phyloP scores from a whole-genome alignment of 768 basidiomycete genomes.

The Kwoniella newhampshirensis region DNA sequence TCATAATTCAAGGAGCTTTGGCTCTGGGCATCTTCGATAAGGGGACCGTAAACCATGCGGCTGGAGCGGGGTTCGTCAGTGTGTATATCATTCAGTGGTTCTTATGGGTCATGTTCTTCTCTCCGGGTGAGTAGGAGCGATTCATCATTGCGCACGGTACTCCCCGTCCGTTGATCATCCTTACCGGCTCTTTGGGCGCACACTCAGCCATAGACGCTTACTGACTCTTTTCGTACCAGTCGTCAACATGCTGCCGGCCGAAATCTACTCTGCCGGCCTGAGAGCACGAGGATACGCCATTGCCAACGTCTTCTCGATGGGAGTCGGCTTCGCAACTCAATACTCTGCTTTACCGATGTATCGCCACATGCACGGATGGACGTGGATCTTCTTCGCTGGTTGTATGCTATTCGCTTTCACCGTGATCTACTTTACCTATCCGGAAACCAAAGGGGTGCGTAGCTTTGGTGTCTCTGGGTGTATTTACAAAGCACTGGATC shows the following conservation, averaged over 20 bases:
- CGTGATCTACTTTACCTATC: slow-evolving; percentile 37
- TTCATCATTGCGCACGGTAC: too few relatives aligned
- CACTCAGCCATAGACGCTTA: neutral
- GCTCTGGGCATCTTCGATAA: slow-evolving; percentile 36
- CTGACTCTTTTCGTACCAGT: slow-evolving; percentile 4
- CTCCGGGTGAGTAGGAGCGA: slow-evolving; percentile 29
- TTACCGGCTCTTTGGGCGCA: neutral
- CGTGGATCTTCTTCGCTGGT: slow-evolving; percentile 37
- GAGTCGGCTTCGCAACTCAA: slow-evolving; percentile 35
- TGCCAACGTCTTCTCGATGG: slow-evolving; percentile 39
- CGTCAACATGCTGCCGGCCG: slow-evolving; percentile 40
- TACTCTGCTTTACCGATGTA: slow-evolving; percentile 42
- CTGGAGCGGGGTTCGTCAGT: slow-evolving; percentile 34
- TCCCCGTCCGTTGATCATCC: neutral
- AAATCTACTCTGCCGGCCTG: slow-evolving; percentile 39
- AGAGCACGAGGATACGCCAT: slow-evolving; percentile 37
- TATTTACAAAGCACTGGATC: neutral
- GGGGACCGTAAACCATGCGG: slow-evolving; percentile 30
- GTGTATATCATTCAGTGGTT: slow-evolving; percentile 41
- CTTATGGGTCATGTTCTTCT: slow-evolving; percentile 38
- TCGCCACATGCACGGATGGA: slow-evolving; percentile 36
- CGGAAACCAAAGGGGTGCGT: slow-evolving; percentile 40
- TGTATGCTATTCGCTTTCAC: slow-evolving; percentile 32
- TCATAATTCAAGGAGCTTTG: slow-evolving; percentile 32
- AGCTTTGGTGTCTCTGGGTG: neutral